Evolutionary conservation across 1,284 basidiomycete species (phyloP).

Genomic region (Chondrostereum purpureum): DNA sequence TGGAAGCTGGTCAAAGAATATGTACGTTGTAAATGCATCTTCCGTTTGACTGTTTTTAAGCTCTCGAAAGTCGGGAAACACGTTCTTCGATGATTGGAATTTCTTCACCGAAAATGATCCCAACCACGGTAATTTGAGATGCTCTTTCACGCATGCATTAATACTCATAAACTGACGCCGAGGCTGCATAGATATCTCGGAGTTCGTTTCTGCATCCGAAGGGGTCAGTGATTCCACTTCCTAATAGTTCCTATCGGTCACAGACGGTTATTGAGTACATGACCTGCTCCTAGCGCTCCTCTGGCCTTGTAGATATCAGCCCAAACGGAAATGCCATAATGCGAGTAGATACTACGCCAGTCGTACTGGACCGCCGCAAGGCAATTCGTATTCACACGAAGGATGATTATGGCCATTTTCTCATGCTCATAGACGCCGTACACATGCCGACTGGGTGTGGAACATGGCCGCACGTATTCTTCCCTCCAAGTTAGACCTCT

Average conservation of each 20-base stretch:
- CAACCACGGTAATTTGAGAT: constrained; percentile 68
- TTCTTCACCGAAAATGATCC: constrained; percentile 73
- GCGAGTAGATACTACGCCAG: not conserved
- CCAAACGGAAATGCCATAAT: not conserved
- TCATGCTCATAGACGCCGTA: not conserved
- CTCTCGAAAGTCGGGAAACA: constrained; percentile 43
- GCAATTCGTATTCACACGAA: not conserved
- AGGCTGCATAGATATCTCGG: not conserved
- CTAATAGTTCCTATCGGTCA: no score
- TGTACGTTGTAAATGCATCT: constrained; percentile 15
- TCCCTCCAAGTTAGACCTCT: not conserved
- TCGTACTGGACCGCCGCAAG: not conserved
- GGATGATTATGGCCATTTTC: not conserved
- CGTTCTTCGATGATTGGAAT: constrained; percentile 77
- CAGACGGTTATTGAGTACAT: no score
- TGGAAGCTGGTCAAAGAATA: constrained; percentile 31
- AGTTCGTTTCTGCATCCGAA: not conserved
- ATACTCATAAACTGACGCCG: not conserved
- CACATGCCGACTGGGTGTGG: not conserved
- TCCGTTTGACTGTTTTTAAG: not conserved
- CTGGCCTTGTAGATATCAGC: not conserved
- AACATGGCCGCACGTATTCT: not conserved
- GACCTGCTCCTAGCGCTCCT: not conserved
- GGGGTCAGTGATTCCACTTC: not conserved
- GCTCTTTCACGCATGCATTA: constrained; percentile 7